phyloP scores from a whole-genome alignment of 768 basidiomycete species.

The Naematelia aurantialba region DNA sequence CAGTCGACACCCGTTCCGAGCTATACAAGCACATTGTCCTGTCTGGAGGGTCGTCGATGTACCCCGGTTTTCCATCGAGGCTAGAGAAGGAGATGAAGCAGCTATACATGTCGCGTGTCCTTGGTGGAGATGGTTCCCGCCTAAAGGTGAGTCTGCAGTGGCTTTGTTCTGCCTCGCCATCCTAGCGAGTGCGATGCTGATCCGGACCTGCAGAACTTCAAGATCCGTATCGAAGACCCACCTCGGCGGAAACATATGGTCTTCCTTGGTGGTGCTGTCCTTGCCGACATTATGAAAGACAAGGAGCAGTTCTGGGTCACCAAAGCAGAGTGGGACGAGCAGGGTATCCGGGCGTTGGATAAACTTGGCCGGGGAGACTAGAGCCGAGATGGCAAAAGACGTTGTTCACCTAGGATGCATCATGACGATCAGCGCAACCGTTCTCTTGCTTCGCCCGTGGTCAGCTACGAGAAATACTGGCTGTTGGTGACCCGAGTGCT shows the following conservation, averaged over 20 bases:
- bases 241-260: constrained; percentile 99
- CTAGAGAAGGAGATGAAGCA: constrained; percentile 99
- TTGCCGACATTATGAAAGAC: constrained; percentile 97
- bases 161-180: no score
- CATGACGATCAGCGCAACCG: neutral
- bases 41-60: constrained; percentile 97
- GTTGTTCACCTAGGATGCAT: constrained; percentile 12
- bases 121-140: constrained; percentile 74
- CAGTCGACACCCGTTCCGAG: constrained; percentile 82
- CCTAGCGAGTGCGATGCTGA: no score
- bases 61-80: constrained; percentile 92
- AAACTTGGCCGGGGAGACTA: constrained; percentile 68
- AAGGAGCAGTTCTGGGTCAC: constrained; percentile 94
- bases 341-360: constrained; percentile 73
- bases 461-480: no score
- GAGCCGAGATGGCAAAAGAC: neutral
- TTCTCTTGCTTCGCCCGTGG: no score
- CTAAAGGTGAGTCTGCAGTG: constrained; percentile 66
- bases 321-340: constrained; percentile 90
- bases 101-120: constrained; percentile 86
- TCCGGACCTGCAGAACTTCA: constrained; percentile 77
- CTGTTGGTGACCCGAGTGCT: no score
- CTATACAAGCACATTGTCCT: constrained; percentile 98
- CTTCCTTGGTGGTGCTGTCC: constrained; percentile 95
- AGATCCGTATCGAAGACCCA: constrained; percentile 96